phyloP scores from a whole-genome alignment of 768 basidiomycete species.

The Chlorophyllum brunneum region DNA sequence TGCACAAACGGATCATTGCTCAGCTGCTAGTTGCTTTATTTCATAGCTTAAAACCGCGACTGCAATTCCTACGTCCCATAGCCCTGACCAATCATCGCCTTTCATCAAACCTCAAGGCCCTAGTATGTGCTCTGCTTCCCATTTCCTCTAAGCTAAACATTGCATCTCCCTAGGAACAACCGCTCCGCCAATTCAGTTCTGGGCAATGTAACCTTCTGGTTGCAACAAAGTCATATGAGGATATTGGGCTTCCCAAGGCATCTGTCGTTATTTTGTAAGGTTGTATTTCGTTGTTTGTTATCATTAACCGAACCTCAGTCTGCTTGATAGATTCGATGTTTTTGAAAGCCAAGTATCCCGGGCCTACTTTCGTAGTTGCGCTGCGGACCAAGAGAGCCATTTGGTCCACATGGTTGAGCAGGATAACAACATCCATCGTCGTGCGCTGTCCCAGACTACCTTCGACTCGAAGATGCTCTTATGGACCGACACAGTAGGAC shows the following conservation, averaged over 20 bases:
- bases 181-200: slow-evolving; percentile 44
- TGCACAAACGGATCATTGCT: slow-evolving; percentile 52
- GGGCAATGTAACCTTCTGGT: slow-evolving; percentile 66
- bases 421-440: slow-evolving; percentile 52
- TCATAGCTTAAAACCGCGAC: slow-evolving; percentile 44
- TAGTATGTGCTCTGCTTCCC: slow-evolving; percentile 23
- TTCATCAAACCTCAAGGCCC: slow-evolving; percentile 23
- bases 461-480: slow-evolving; percentile 34
- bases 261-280: slow-evolving; percentile 60
- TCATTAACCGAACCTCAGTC: slow-evolving; percentile 1
- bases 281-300: background rate
- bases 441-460: slow-evolving; percentile 41
- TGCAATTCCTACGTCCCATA: slow-evolving; percentile 54
- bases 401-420: slow-evolving; percentile 63
- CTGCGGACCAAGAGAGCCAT: slow-evolving; percentile 44
- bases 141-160: background rate
- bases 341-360: slow-evolving; percentile 62
- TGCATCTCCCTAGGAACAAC: slow-evolving; percentile 33
- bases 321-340: slow-evolving; percentile 46
- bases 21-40: slow-evolving; percentile 55
- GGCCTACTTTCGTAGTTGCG: slow-evolving; percentile 47
- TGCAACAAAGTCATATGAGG: slow-evolving; percentile 53
- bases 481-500: slow-evolving; percentile 49
- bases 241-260: slow-evolving; percentile 54
- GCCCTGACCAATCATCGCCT: slow-evolving; percentile 35